Evolutionary conservation across 2,329 filamentous ascomycete genomes (phyloP), one percentile per base, ranked within the genome.

Genomic region (Trichoderma atroviride): DNA sequence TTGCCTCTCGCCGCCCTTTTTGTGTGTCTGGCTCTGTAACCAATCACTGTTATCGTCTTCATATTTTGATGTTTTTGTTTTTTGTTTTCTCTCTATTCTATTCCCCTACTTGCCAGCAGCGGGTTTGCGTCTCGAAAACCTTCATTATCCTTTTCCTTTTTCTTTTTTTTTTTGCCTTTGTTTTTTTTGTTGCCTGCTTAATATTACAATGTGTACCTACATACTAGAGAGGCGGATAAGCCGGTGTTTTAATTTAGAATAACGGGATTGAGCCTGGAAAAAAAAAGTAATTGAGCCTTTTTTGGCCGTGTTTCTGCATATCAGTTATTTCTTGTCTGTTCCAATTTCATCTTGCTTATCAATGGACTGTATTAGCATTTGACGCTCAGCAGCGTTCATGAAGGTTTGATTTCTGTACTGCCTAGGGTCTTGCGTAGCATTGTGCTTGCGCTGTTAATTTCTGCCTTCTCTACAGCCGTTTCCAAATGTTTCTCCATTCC

Each of bases 221-320:
- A 35, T 61, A 47, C 27, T 55, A 56, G 58, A 69, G 47, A 35
- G 50, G 66, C 47, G 50, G 35, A 59, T 52, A 56, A 67, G 66
- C 50, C 56, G 66, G 66, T 69, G 47, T 62, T 61, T 43, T 69
- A 67, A 57, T 69, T 56, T 69, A 69, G 66, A 69, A 29, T 37
- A 57, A 50, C 58, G 61, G 50, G 58, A 52, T 37, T 62, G 66
- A 62, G 58, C 47, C 58, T 69, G 66, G 58, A 69, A 40, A 57
- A 40, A 57, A 66, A 58, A 50, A 58, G 53, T 56, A 64, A 55
- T 56, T 24, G 24, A 67, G 64, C 27, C 40, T 50, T n/a, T n/a
- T 40, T 40, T 40, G 52, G 65, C 35, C 16, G 35, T n/a, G 40
- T 43, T 47, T 37, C 35, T 68, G 47, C 43, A 64, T 53, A 64